Base-by-base conservation (phyloP, 1,284 basidiomycete genomes). In the Bjerkandera adusta region DNA sequence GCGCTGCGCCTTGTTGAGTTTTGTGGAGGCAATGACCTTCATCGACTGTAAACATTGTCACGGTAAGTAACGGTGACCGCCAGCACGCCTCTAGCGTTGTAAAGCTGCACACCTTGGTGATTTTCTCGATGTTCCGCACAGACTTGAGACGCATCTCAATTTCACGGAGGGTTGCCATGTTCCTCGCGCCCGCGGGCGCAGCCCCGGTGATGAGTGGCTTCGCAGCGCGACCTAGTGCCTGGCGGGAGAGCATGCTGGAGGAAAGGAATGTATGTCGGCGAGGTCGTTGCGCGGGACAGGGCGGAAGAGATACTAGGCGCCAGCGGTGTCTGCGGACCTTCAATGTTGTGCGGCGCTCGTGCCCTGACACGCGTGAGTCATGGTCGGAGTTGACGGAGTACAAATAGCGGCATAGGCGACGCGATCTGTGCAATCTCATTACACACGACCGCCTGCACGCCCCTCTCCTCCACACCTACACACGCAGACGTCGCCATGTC, bases 21-120 rank as follows among this genome's bases (percentile, higher is more conserved):
- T 96, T 52, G 95, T 97, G 46, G 96, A 97, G 50, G 96, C 97
- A 79, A 98, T 97, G 81, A 95, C 92, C 81, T 97, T 98, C 96
- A 98, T 99, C 48, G 95, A 97, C 92, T 97, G 62, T 16, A 40
- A 20, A 11, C 27, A 47, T 25, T 22, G 24, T 15, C 32, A 38
- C 21, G 21, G 38, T 4, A n/a, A 30, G 8, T n/a, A 8, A 52
- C 11, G 34, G 30, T 7, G 32, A 4, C 13, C 21, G 13, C 30
- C 32, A 22, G 22, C 13, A 29, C 16, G 39, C 32, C 27, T 21
- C 34, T 26, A 47, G 4, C 4, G 21, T 29, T 34, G 32, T 7
- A 45, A 44, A 29, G n/a, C 41, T 15, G 70, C 83, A 52, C 61
- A 94, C 92, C 79, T 96, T 95, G 56, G 94, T 97, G 77, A 97